Evolutionary conservation across 2,329 filamentous ascomycete species (phyloP), one percentile per base, ranked within the genome.

Genomic region (Plenodomus tracheiphilus): DNA sequence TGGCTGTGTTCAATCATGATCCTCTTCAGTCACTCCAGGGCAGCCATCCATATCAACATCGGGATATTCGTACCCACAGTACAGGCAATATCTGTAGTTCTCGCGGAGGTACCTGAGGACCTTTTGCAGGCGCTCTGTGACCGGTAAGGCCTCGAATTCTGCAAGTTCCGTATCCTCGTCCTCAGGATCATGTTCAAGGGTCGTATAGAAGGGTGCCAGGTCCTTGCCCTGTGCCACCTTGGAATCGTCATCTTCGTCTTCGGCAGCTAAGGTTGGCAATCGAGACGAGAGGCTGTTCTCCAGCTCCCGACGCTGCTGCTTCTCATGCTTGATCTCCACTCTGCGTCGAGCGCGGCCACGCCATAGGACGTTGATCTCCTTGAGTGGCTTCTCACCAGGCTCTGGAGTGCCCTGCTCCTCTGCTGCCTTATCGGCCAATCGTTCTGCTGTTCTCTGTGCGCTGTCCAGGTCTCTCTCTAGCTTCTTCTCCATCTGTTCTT

Each of bases 21-120:
- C 92, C 65, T 96, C 91, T 73, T 97, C 94, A 0, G 85, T 88
- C 30, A 86, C 47, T 1, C 94, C 94, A 0, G 94, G 93, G 77
- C 94, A 99, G 0, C 89, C 92, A 11, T 94, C 90, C 87, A 97
- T 86, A 30, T 77, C 73, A 30, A 76, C 77, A 64, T 91, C 85
- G 0, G 85, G 82, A 69, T 97, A 99, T 43, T 78, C 78, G 72
- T 82, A 88, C 71, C 97, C 97, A 74, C 94, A 99, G 89, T 92
- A 99, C 69, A 97, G 96, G 75, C 94, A 99, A 69, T 99, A 99
- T 38, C 79, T 74, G 65, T 91, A 84, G 65, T 82, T 81, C 41
- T 84, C 77, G 32, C 94, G 82, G 45, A 99, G 71, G 71, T 89
- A 85, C 16, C 75, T 70, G 9, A 96, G 80, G 13, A 95, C 71